A percentile compares a stretch with the other conserved stretches of the same genome.
These are phyloP conservation scores for Zygotorulaspora danielsina DNA, from an alignment of 805 yeast species.

Conservation along the genomic window DNA sequence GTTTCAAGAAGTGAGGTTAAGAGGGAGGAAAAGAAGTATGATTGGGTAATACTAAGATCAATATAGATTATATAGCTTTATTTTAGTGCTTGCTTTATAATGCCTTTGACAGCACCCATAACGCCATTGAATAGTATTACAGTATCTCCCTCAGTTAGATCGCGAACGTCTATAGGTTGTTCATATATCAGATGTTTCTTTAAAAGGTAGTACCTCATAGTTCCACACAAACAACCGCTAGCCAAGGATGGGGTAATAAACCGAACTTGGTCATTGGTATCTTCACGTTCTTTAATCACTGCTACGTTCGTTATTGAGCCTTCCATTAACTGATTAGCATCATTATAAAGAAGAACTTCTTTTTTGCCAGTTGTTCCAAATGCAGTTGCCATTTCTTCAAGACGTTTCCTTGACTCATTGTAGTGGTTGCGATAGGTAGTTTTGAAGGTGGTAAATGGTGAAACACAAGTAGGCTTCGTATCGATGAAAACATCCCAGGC, in stretches of 20 bases:
- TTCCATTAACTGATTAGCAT: conserved; percentile 61
- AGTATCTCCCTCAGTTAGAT: conserved; percentile 60
- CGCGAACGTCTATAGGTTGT: conserved; percentile 40
- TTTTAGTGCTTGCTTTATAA: conserved; percentile 29
- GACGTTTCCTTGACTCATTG: conserved; percentile 53
- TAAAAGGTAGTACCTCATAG: conserved; percentile 62
- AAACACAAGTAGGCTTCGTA: conserved; percentile 44
- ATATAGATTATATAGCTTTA: conserved; percentile 4
- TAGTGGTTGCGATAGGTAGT: conserved; percentile 72
- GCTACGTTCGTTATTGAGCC: conserved; percentile 84
- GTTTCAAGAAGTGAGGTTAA: conserved; percentile 76
- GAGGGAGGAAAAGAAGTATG: conserved; percentile 96
- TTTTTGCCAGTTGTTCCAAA: conserved; percentile 35
- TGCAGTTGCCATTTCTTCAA: conserved; percentile 32
- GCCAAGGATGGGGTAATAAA: conserved; percentile 83
- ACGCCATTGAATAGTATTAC: conserved; percentile 77
- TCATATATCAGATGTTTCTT: conserved; percentile 51
- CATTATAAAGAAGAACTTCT: conserved; percentile 71
- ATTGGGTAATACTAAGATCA: conserved; percentile 48
- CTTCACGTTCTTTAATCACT: conserved; percentile 32
- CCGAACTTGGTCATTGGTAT: conserved; percentile 29
- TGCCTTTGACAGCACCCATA: conserved; percentile 70
- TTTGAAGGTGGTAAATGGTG: conserved; percentile 83
- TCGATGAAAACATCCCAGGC: conserved; percentile 66
- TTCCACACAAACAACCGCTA: conserved; percentile 84